Conservation (phyloP, 129 eudicot species). For the Saposhnikovia divaricata region DNA sequence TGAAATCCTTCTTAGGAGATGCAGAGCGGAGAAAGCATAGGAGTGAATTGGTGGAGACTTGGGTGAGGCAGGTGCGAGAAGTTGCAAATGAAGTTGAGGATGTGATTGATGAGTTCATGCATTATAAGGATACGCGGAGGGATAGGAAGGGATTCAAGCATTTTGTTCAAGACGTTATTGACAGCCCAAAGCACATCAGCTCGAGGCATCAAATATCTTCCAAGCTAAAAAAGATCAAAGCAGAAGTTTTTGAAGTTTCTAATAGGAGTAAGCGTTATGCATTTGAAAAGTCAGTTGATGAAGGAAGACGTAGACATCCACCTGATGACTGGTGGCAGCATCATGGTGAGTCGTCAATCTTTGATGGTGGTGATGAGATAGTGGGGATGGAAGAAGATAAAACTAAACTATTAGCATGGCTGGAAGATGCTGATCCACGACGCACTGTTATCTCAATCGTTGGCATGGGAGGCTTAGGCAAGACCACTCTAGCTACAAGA, state of each 20-base stretch:
- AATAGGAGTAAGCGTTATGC: slow-evolving; percentile 45
- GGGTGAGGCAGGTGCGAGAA: slow-evolving; percentile 54
- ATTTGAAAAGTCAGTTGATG: slow-evolving; percentile 24
- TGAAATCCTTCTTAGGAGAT: slow-evolving; percentile 41
- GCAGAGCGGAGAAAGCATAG: slow-evolving; percentile 33
- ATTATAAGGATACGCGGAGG: slow-evolving; percentile 27
- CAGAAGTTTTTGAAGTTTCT: slow-evolving; percentile 36
- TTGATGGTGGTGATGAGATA: slow-evolving; percentile 35
- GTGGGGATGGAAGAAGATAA: slow-evolving; percentile 38
- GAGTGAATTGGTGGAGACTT: slow-evolving; percentile 34
- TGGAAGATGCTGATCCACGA: slow-evolving; percentile 29
- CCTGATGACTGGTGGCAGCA: slow-evolving; percentile 47
- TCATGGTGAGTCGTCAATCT: slow-evolving; percentile 36
- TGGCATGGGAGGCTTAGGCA: slow-evolving; percentile 79
- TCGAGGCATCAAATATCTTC: slow-evolving; percentile 25
- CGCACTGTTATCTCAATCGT: slow-evolving; percentile 47
- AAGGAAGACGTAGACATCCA: slow-evolving; percentile 18
- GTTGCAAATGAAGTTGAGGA: slow-evolving; percentile 37
- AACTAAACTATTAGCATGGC: slow-evolving; percentile 26
- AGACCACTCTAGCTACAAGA: slow-evolving; percentile 48
- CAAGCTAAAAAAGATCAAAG: slow-evolving; percentile 39
- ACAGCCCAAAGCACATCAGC: slow-evolving; percentile 26
- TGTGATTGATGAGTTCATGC: slow-evolving; percentile 38
- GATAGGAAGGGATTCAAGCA: slow-evolving; percentile 29
- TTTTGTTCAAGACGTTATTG: slow-evolving; percentile 26